Base-by-base conservation (phyloP, 345 rosid species). In the Cardamine resedifolia region DNA sequence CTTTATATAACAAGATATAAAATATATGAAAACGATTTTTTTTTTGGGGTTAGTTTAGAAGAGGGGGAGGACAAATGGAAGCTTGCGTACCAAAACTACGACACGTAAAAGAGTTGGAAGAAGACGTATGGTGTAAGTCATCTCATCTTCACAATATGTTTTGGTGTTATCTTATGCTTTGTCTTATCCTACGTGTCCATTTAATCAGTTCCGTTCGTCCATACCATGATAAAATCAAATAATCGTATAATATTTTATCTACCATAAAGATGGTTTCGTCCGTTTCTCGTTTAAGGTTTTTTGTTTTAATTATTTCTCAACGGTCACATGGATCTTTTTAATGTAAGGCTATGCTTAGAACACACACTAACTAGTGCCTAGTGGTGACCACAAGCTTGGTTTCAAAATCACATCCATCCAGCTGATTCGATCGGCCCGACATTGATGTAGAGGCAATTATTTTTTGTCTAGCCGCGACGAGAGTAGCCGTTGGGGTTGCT, bases 151-250 rank as follows among this genome's bases (percentile, higher is more conserved):
- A 65, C 72, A 66, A 57, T 57, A 39, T 10, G 34, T 41, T 68
- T 53, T 76, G 65, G 70, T 60, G 36, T 68, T 75, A 68, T 73
- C 66, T 66, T 16, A 31, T 75, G 74, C 69, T 61, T 61, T 43
- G 70, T 61, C 50, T 34, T 43, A 68, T 68, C 69, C 33, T 16
- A 61, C 79, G 70, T 68, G 79, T 47, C 52, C 23, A 52, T 69
- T 14, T 61, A 1, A 75, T 60, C 78, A 19, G 60, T 24, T 68
- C 27, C 49, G 4, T 49, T 67, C 39, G 31, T 51, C 72, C 11
- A 36, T 6, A 58, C 34, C 70, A 43, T 34, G 16, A 11, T 10
- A 26, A 44, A 64, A 3, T 33, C 11, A 34, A 26, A 44, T 16
- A 41, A n/a, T 41, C 50, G 9, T 34, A 26, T 48, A 43, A 48